Evolutionary conservation across 768 basidiomycete species (phyloP).

Genomic region (Amanita jacksonii): DNA sequence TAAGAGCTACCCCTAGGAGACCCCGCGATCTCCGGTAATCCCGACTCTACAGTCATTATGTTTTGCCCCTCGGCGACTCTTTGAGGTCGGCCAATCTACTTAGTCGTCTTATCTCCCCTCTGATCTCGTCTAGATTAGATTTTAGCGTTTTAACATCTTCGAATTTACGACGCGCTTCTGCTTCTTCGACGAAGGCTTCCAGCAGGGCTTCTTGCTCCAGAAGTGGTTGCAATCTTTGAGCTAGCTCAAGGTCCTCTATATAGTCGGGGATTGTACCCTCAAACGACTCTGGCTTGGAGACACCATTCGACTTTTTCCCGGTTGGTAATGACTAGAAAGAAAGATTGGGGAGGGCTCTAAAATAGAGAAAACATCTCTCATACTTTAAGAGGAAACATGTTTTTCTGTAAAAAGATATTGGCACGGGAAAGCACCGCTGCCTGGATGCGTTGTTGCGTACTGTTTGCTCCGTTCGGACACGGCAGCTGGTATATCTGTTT

Average conservation of each 20-base stretch:
- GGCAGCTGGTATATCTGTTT: conserved; percentile 77
- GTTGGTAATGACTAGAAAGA: not conserved
- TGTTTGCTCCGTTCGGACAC: conserved; percentile 45
- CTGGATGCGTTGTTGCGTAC: conserved; percentile 80
- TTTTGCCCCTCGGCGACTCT: not conserved
- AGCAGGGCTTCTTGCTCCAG: conserved; percentile 92
- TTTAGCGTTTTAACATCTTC: conserved; percentile 89
- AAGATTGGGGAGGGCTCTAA: not conserved
- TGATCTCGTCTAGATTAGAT: conserved; percentile 71
- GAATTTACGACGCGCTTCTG: conserved; percentile 84
- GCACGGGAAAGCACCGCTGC: conserved; percentile 70
- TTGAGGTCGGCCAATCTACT: conserved; percentile 18
- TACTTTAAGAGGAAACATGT: conserved; percentile 84
- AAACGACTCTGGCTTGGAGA: conserved; percentile 7
- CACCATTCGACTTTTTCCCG: conserved; percentile 5
- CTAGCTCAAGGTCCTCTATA: conserved; percentile 52
- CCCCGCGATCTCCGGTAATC: not conserved
- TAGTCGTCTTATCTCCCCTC: conserved; percentile 71
- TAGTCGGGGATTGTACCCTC: conserved; percentile 9
- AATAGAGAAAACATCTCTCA: conserved; percentile 9
- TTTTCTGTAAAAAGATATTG: conserved; percentile 74
- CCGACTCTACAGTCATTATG: not conserved
- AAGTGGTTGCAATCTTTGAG: conserved; percentile 71
- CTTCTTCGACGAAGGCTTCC: conserved; percentile 85
- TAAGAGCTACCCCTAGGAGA: not conserved